Evolutionary conservation across 257 asterid genomes (phyloP), one percentile per base, ranked within the genome.

Genomic region (Solanum phureja): DNA sequence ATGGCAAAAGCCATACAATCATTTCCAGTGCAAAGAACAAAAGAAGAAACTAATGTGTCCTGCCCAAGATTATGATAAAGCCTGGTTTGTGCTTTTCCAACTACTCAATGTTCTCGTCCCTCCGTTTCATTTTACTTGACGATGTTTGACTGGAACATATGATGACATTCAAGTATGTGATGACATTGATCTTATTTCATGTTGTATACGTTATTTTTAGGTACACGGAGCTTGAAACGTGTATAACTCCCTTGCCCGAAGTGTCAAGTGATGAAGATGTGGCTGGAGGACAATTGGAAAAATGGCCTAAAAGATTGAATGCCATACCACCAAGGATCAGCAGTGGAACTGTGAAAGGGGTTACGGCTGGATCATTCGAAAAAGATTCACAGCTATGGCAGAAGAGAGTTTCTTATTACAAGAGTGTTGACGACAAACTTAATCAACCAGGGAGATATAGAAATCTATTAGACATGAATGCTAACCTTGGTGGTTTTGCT

Each of bases 1-100:
- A 13, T 96, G 98, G 98, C 98, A 94, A 86, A 96, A 96, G 35
- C 99, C 99, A 1, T 2, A 18, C 24, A 94, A 95, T 90, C 98
- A 95, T 89, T 29, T 87, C n/a, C 68, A 88, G 11, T 95, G 98
- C 90, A 88, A 90, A 82, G 87, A 87, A 83, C 73, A 27, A 11
- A 86, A 84, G 77, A 92, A 69, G 83, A 6, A 66, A 66, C 66
- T 60, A 66, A 90, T 94, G 83, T 95, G 98, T 83, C 84, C 88
- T 24, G 44, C 89, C 5, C 92, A 85, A 14, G 90, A 95, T 87
- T 91, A 95, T 3, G 98, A 95, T 88, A 90, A 68, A 64, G 93
- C 98, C 87, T 96, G 98, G 98, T 95, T 87, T 1, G 96, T 88
- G 35, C 42, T 77, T 81, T 74, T 71, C 64, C 64, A 79, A 14